Evolutionary conservation across 495 filamentous ascomycete genomes (phyloP), one percentile per base, ranked within the genome.

Genomic region (Parathielavia appendiculata): DNA sequence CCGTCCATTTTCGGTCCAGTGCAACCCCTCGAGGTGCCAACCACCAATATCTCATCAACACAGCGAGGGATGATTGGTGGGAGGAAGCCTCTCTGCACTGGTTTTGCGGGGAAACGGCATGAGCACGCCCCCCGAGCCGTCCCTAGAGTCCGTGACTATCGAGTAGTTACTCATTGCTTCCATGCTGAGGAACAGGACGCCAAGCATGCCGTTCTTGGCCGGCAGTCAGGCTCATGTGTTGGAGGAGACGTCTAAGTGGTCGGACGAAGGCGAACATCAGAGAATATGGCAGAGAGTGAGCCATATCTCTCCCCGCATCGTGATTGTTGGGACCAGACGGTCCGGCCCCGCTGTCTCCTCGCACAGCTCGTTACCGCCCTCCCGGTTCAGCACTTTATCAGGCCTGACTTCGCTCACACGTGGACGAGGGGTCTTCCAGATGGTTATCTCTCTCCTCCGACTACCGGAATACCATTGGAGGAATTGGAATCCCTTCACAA

Each of bases 291-390:
- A 30, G 45, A 30, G 22, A 12, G 45, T 2, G 2, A 7, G 13
- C 30, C 17, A 19, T 35, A 11, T 17, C 30, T 34, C 10, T 10
- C 13, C 48, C n/a, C 0, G 30, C 14, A 8, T 38, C 17, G 5
- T 14, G 19, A 20, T 26, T 48, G 4, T 26, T 9, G 4, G 34
- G 1, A n/a, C n/a, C n/a, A n/a, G n/a, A n/a, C n/a, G n/a, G 23
- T 48, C 45, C 22, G 17, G 0, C 36, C 16, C 50, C 22, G 19
- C 36, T 53, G 19, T 35, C 20, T 30, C 38, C 11, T n/a, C n/a
- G 12, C 7, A 23, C 34, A 54, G 38, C 51, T 53, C 57, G 50
- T 43, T 59, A 48, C 50, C 57, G 43, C 23, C 26, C 40, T 40
- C 47, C 43, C 50, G 57, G 57, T 54, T 48, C 38, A 46, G 13